Percentiles rank a stretch among this genome's conserved stretches.
These are phyloP conservation scores for Arctium lappa DNA, from an alignment of 129 eudicot genomes.

Conservation along the genomic window DNA sequence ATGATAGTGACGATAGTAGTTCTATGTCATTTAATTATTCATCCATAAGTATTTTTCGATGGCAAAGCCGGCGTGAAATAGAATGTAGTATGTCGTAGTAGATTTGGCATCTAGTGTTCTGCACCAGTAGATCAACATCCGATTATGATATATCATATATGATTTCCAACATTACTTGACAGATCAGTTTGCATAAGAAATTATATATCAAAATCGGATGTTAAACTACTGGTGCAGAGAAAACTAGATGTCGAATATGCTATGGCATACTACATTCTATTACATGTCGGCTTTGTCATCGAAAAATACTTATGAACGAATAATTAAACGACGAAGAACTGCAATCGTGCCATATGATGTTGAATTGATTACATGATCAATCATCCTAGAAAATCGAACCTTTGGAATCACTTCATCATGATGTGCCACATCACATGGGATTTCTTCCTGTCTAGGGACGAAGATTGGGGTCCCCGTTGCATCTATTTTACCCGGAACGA, in stretches of 20 bases:
- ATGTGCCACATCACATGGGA: conserved; percentile 94
- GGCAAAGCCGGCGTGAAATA: conserved; percentile 87
- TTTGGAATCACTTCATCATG: conserved; percentile 79
- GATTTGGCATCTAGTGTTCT: conserved; percentile 56
- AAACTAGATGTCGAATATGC: conserved; percentile 60
- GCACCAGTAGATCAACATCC: conserved; percentile 65
- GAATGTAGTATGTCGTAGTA: conserved; percentile 76
- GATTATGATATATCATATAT: conserved; percentile 52
- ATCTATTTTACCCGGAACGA: conserved; percentile 59
- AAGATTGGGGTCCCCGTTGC: conserved; percentile 77
- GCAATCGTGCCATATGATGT: conserved; percentile 64
- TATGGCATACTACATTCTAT: conserved; percentile 73
- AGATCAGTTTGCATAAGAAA: conserved; percentile 74
- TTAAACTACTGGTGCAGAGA: conserved; percentile 51
- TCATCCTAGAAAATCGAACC: conserved; percentile 55
- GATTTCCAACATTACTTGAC: conserved; percentile 73
- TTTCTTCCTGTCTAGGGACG: conserved; percentile 56
- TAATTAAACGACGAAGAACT: conserved; percentile 38
- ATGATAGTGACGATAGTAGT: conserved; percentile 61
- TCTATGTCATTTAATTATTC: conserved; percentile 31
- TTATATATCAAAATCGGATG: conserved; percentile 66
- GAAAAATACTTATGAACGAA: conserved; percentile 55
- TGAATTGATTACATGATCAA: conserved; percentile 52
- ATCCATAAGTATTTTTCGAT: conserved; percentile 67
- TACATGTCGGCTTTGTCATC: conserved; percentile 81